Conservation (phyloP, 768 basidiomycete genomes). For the Boletellus ananiceps region DNA sequence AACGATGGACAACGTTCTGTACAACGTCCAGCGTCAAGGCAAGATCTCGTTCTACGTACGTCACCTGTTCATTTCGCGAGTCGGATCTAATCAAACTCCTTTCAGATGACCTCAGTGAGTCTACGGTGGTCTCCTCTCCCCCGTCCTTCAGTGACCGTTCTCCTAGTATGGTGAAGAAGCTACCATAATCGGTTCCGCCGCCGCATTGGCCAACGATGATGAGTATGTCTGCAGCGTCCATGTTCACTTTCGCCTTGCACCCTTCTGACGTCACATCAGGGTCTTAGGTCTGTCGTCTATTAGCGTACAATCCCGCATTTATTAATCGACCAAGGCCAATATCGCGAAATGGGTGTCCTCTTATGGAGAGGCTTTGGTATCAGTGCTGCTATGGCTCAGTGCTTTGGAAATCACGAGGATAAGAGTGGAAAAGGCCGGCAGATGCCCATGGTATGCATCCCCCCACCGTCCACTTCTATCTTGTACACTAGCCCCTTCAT, state of each 20-base stretch:
- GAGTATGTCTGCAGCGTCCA: constrained; percentile 52
- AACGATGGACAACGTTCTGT: constrained; percentile 79
- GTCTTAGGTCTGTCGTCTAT: constrained; percentile 55
- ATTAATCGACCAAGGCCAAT: constrained; percentile 58
- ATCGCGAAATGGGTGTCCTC: constrained; percentile 88
- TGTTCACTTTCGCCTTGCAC: neutral
- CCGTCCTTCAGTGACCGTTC: neutral
- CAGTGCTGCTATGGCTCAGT: constrained; percentile 84
- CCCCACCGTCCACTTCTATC: neutral
- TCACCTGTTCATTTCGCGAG: constrained; percentile 8
- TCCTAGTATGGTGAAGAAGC: constrained; percentile 86
- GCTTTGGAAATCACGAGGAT: constrained; percentile 85
- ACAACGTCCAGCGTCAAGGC: constrained; percentile 91
- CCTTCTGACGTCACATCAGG: constrained; percentile 34
- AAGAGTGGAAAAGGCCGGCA: constrained; percentile 78
- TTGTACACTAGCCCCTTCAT: constrained; percentile 7
- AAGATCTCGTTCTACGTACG: constrained; percentile 88
- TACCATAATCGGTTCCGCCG: constrained; percentile 83
- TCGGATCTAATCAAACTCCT: constrained; percentile 3
- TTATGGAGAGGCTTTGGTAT: constrained; percentile 82
- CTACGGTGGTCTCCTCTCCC: neutral
- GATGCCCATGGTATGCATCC: constrained; percentile 77
- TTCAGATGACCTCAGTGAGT: constrained; percentile 79
- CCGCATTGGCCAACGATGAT: constrained; percentile 75
- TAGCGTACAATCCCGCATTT: neutral